phyloP scores from a whole-genome alignment of 805 yeast species.

The Cyberlindnera mrakii region DNA sequence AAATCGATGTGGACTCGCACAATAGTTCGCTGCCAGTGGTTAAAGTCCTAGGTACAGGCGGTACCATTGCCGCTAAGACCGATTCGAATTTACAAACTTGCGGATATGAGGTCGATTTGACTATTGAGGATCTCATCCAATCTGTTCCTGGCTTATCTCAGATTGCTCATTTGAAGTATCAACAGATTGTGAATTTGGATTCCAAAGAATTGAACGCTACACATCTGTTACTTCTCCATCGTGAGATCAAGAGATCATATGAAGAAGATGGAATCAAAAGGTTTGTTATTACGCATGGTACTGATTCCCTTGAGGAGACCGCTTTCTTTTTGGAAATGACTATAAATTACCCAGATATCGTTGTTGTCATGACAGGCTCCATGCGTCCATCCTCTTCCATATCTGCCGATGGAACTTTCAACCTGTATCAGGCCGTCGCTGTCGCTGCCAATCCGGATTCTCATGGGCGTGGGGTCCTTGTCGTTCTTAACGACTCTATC shows the following conservation, averaged over 20 bases:
- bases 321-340: conserved; percentile 55
- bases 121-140: conserved; percentile 45
- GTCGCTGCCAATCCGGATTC: conserved; percentile 50
- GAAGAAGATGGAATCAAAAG: conserved; percentile 43
- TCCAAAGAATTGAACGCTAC: conserved; percentile 51
- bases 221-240: conserved; percentile 40
- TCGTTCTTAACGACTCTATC: conserved; percentile 61
- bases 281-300: conserved; percentile 64
- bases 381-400: conserved; percentile 71
- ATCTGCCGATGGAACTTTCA: conserved; percentile 70
- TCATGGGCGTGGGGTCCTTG: conserved; percentile 53
- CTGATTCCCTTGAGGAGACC: conserved; percentile 66
- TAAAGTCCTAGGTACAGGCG: conserved; percentile 54
- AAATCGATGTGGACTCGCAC: conserved; percentile 22
- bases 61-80: conserved; percentile 55
- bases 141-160: conserved; percentile 54
- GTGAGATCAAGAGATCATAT: conserved; percentile 40
- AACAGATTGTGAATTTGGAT: conserved; percentile 57
- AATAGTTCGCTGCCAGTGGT: conserved; percentile 25
- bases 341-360: conserved; percentile 39
- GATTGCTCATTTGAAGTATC: conserved; percentile 54
- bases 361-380: conserved; percentile 65
- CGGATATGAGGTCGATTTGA: conserved; percentile 49
- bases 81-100: conserved; percentile 41
- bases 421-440: conserved; percentile 61